These are phyloP conservation scores for Cladophialophora chaetospira DNA, from an alignment of 2,329 filamentous ascomycete genomes.

Conservation along the genomic window DNA sequence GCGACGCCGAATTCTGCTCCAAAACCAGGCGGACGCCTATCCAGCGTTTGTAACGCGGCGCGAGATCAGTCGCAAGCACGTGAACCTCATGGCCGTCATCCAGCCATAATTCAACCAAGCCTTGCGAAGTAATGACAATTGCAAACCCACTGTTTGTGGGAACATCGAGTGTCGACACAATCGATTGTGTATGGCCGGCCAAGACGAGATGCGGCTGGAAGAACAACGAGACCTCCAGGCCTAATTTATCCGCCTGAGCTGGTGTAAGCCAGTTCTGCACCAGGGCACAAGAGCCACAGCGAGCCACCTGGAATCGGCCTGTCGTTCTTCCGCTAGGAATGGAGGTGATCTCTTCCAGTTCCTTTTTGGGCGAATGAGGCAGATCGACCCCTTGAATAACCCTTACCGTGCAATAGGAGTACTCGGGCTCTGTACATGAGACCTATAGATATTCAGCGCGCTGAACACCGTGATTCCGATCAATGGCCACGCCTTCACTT, in stretches of 20 bases:
- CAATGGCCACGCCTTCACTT: slow-evolving; percentile 6
- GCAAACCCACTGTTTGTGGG: slow-evolving; percentile 10
- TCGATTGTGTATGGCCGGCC: slow-evolving; percentile 11
- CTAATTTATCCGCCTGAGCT: background rate
- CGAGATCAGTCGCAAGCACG: background rate
- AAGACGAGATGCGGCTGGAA: slow-evolving; percentile 13
- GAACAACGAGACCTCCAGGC: slow-evolving; percentile 14
- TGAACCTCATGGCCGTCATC: slow-evolving; percentile 7
- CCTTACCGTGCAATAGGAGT: slow-evolving; percentile 14
- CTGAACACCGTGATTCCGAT: background rate
- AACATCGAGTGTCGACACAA: slow-evolving; percentile 16
- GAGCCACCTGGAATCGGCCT: slow-evolving; percentile 18
- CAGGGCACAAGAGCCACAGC: slow-evolving; percentile 19
- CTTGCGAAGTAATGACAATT: background rate
- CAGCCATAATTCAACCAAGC: slow-evolving; percentile 4
- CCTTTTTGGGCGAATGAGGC: slow-evolving; percentile 15
- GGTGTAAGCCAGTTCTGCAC: background rate
- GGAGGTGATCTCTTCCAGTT: slow-evolving; percentile 4
- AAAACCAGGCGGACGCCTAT: background rate
- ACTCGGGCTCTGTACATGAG: slow-evolving; percentile 23
- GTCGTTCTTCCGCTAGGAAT: slow-evolving; percentile 11
- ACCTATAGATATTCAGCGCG: slow-evolving; percentile 4
- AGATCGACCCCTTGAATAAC: slow-evolving; percentile 24
- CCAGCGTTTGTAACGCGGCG: background rate
- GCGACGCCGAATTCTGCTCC: background rate